These are phyloP conservation scores for Beauveria bassiana DNA, from an alignment of 2,329 filamentous ascomycete genomes.

Conservation along the genomic window DNA sequence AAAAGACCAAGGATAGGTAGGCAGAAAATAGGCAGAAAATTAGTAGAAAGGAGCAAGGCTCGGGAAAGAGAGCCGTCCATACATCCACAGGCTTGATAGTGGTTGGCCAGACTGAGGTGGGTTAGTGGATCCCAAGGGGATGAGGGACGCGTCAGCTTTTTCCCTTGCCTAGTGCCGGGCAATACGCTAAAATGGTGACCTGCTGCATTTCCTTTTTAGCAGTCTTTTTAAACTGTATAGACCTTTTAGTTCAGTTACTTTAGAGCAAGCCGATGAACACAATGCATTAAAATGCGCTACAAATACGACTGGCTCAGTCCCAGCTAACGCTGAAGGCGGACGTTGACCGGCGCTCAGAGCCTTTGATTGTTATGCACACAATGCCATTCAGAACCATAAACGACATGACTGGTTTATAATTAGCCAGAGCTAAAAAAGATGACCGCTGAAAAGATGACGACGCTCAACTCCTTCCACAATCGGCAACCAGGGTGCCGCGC, in stretches of 20 bases:
- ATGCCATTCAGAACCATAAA: too few species aligned
- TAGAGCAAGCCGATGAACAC: too few species aligned
- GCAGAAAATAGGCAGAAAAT: background rate
- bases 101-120: conserved; percentile 5
- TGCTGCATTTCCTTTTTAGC: background rate
- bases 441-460: background rate
- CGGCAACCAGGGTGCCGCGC: conserved; percentile 5
- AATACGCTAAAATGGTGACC: too few species aligned
- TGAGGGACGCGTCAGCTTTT: conserved; percentile 24
- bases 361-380: too few species aligned
- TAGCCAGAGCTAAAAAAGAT: background rate
- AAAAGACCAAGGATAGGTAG: background rate
- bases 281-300: too few species aligned
- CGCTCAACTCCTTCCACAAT: conserved; percentile 4
- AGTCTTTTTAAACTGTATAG: too few species aligned
- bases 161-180: background rate
- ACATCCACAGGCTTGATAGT: conserved; percentile 1
- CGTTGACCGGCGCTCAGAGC: too few species aligned
- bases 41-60: background rate
- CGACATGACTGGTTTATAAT: too few species aligned
- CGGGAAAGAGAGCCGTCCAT: conserved; percentile 4
- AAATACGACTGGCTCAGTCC: too few species aligned
- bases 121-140: conserved; percentile 13
- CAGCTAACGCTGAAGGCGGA: too few species aligned
- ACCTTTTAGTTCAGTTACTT: too few species aligned